Base-by-base conservation (phyloP, 2,329 filamentous ascomycete species). In the Parasarocladium wereldwijsianum region DNA sequence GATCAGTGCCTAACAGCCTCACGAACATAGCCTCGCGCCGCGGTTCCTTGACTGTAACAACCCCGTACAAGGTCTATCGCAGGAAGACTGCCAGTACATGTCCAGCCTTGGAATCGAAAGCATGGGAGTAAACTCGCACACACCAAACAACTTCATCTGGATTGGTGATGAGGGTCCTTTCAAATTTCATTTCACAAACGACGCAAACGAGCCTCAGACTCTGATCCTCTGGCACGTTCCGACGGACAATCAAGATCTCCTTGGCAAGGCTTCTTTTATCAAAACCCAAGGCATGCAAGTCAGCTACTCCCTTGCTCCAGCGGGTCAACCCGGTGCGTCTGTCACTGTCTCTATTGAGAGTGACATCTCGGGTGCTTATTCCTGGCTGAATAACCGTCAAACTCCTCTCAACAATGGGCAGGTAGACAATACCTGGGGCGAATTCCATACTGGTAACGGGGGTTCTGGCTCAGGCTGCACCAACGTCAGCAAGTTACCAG, bases 401-500 rank as follows among this genome's bases (percentile, higher is more conserved):
- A 47, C 43, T 6, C 24, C 38, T 11, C 42, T 51, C 35, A 53
- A 21, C 33, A 35, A 32, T 49, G 40, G 33, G 58, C 55, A 57
- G 41, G 40, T 59, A 28, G 39, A 42, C 38, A 51, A 62, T 38
- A 59, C 58, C 18, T 60, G 58, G 54, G 53, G 48, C 31, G 58
- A 62, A 46, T 54, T 50, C 32, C 59, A 49, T 33, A 55, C 52
- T 21, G 52, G 51, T 25, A 33, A 26, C 2, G 44, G 36, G 12
- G 57, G 55, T 36, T 51, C 49, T 22, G 51, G 58, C 33, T n/a
- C n/a, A n/a, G n/a, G n/a, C n/a, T n/a, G n/a, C n/a, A n/a, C n/a
- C n/a, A 52, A 62, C 38, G 46, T 62, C 31, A 57, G 53, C 22
- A 50, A 56, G 20, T 48, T 58, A 36, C 48, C 59, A 43, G 57